Evolutionary conservation across 2,329 filamentous ascomycete genomes (phyloP).

Genomic region (Immersiporthe knoxdaviesiana): DNA sequence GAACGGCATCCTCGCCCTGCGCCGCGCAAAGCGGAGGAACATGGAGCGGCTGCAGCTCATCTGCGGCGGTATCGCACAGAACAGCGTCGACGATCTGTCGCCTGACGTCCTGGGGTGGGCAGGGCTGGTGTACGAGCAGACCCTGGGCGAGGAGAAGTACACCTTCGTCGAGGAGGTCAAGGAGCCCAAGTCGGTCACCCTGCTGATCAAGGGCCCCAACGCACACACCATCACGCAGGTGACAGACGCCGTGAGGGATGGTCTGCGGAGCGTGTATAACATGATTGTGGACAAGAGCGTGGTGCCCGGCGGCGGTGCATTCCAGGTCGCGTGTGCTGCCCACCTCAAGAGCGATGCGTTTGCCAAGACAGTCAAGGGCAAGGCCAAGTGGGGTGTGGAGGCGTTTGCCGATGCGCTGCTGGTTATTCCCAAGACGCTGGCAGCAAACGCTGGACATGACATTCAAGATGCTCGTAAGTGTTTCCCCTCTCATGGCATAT

Average conservation of each 20-base stretch:
- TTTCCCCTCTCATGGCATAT: neutral
- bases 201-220: constrained; percentile 98
- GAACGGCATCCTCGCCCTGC: constrained; percentile 94
- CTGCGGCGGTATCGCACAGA: constrained; percentile 88
- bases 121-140: constrained; percentile 94
- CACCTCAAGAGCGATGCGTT: constrained; percentile 88
- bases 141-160: constrained; percentile 97
- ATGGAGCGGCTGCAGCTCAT: constrained; percentile 98
- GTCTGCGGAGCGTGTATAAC: constrained; percentile 95
- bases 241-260: constrained; percentile 93
- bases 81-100: constrained; percentile 91
- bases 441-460: constrained; percentile 93
- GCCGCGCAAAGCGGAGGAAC: constrained; percentile 95
- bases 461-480: constrained; percentile 90
- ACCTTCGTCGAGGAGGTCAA: constrained; percentile 99
- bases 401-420: constrained; percentile 95
- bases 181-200: constrained; percentile 95
- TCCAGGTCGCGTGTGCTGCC: constrained; percentile 89
- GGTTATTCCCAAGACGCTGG: constrained; percentile 95
- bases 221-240: constrained; percentile 95
- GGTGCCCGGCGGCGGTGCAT: constrained; percentile 90
- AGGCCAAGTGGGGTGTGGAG: constrained; percentile 93
- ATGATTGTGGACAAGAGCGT: constrained; percentile 98
- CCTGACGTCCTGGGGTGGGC: constrained; percentile 94
- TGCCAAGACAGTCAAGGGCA: constrained; percentile 90